Base-by-base conservation (phyloP, 768 basidiomycete genomes). In the Suillus discolor region DNA sequence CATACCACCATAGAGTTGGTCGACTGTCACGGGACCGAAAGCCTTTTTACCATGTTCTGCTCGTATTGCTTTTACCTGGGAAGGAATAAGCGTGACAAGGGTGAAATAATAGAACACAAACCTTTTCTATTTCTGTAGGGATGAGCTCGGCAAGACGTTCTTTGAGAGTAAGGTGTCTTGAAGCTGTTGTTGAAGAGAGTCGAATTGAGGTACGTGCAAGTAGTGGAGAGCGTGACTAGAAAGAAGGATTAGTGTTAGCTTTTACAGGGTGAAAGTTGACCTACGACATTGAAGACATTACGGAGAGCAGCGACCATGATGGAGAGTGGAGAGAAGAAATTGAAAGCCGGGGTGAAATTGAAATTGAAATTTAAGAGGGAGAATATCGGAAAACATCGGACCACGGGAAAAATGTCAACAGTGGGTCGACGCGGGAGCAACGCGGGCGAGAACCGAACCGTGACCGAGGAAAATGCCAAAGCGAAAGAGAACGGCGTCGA, bases 141-240 rank as follows among this genome's bases (percentile, higher is more conserved):
- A 99, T 98, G 78, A 98, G 88, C 80, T 97, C 93, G 41, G 93
- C 87, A 67, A 99, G 85, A 62, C 94, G 87, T 80, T 98, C 95
- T 83, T 96, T 97, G 76, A 99, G 86, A 34, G 93, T 88, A 66
- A 86, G 83, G 53, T 86, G 86, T 78, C 89, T 91, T 38, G 86
- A 74, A 53, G 83, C 79, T 18, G 89, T 83, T n/a, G 90, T 83
- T n/a, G 90, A 90, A 57, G 86, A 87, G 71, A 89, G 86, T 62
- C 89, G 84, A 69, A 82, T 82, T 41, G 84, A 81, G 44, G 82
- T 79, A 69, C 82, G 85, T 71, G 81, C 77, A 70, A 77, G 71
- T 57, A 67, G 72, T 39, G 81, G 78, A 64, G 81, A 84, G 66
- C 85, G 87, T 39, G 85, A 84, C 87, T 88, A 70, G 18, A 9